Evolutionary conservation across 164 flowering plant species (phyloP).

Genomic region (Cinnamomum micranthum): DNA sequence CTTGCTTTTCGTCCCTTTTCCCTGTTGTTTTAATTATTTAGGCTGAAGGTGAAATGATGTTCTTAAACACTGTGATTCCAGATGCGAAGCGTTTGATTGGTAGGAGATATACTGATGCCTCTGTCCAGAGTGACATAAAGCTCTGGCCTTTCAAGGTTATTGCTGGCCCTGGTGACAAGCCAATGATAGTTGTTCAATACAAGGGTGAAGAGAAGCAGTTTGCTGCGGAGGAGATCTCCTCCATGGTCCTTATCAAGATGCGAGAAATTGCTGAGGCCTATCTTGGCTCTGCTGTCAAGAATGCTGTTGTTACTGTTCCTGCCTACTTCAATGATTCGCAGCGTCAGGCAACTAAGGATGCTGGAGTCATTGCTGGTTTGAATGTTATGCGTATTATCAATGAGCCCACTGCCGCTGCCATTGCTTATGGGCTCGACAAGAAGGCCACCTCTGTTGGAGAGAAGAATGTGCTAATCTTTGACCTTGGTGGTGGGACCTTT

Average conservation of each 20-base stretch:
- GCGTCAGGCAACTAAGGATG: conserved; percentile 16
- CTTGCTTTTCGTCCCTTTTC: neutral
- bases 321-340: conserved; percentile 13
- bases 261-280: conserved; percentile 15
- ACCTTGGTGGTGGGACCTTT: conserved; percentile 10
- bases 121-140: conserved; percentile 42
- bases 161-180: conserved; percentile 38
- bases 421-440: conserved; percentile 8
- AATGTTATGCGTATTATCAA: conserved; percentile 11
- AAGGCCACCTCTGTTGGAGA: conserved; percentile 1
- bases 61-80: conserved; percentile 2
- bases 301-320: conserved; percentile 17
- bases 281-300: conserved; percentile 15
- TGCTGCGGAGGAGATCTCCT: conserved; percentile 36
- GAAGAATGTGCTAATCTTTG: conserved; percentile 4
- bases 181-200: conserved; percentile 32
- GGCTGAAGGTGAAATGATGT: neutral
- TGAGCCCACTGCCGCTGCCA: conserved; percentile 9
- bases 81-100: conserved; percentile 52
- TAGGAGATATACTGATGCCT: conserved; percentile 34
- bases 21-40: neutral
- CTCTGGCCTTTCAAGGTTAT: conserved; percentile 46
- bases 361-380: conserved; percentile 14
- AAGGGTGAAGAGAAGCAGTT: conserved; percentile 40
- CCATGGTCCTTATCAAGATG: conserved; percentile 22